Evolutionary conservation across 345 rosid genomes (phyloP).

Genomic region (Salix arbutifolia): DNA sequence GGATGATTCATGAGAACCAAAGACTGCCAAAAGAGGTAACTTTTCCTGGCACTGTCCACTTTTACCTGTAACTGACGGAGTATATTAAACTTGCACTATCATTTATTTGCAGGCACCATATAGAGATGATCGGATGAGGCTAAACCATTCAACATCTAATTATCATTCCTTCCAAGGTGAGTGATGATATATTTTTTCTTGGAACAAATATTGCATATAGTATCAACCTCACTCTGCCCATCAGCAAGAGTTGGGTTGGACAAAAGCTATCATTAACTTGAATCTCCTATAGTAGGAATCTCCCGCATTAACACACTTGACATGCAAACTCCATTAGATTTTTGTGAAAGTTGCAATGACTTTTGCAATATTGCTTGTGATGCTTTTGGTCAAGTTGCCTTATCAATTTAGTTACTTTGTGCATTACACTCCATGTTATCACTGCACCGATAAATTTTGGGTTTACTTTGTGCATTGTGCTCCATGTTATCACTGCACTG

Average conservation of each 20-base stretch:
- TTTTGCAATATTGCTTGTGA: neutral
- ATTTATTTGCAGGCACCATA: constrained; percentile 51
- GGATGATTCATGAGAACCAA: constrained; percentile 69
- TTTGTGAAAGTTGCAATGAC: neutral
- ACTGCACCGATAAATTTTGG: constrained; percentile 4
- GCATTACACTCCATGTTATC: neutral
- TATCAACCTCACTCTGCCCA: neutral
- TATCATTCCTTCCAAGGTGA: constrained; percentile 67
- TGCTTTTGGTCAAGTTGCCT: neutral
- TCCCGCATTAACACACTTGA: neutral
- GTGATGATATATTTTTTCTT: constrained; percentile 1
- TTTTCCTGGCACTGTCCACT: neutral
- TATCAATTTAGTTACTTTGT: neutral
- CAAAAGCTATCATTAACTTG: neutral
- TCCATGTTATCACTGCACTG: neutral
- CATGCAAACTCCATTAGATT: neutral
- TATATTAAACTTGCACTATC: neutral
- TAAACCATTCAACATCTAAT: constrained; percentile 41
- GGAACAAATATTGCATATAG: neutral
- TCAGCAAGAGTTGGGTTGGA: neutral
- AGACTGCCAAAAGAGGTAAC: constrained; percentile 78
- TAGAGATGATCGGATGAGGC: constrained; percentile 58
- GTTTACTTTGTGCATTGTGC: neutral
- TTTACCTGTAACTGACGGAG: neutral
- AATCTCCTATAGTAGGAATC: neutral